These are phyloP conservation scores for Dendrobium officinale DNA, from an alignment of 106 monocot species.

Conservation along the genomic window DNA sequence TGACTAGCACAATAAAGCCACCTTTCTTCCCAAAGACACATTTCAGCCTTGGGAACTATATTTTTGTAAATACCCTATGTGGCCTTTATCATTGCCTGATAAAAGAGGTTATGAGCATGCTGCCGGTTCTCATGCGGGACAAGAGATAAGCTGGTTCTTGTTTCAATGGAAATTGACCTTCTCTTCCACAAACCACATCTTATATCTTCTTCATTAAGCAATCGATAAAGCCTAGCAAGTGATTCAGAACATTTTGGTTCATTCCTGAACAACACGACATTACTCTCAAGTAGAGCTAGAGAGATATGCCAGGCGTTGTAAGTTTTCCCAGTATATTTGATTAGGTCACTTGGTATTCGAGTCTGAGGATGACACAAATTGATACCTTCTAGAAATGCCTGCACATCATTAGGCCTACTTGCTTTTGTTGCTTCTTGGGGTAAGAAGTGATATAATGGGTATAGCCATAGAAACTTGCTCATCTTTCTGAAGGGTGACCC, in stretches of 20 bases:
- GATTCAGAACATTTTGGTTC: slow-evolving; percentile 97
- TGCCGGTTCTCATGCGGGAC: slow-evolving; percentile 99
- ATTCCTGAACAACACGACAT: slow-evolving; percentile 92
- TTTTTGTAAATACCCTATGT: slow-evolving; percentile 98
- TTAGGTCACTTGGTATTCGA: slow-evolving; percentile 97
- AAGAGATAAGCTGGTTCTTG: slow-evolving; percentile 86
- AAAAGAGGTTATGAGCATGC: slow-evolving; percentile 85
- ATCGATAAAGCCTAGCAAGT: slow-evolving; percentile 84
- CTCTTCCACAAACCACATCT: slow-evolving; percentile 97
- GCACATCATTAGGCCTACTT: slow-evolving; percentile 90
- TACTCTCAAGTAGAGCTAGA: slow-evolving; percentile 78
- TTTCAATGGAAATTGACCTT: slow-evolving; percentile 95
- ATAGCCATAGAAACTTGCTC: slow-evolving; percentile 86
- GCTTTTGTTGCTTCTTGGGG: slow-evolving; percentile 90
- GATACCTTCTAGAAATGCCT: slow-evolving; percentile 96
- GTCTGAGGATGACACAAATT: slow-evolving; percentile 98
- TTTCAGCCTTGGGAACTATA: slow-evolving; percentile 89
- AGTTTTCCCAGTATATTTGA: slow-evolving; percentile 95
- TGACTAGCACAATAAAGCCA: slow-evolving; percentile 93
- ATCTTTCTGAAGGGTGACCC: slow-evolving; percentile 95
- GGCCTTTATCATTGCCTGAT: slow-evolving; percentile 97
- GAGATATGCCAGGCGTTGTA: slow-evolving; percentile 98
- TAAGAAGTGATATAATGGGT: slow-evolving; percentile 87
- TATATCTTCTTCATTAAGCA: slow-evolving; percentile 99
- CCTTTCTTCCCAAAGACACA: slow-evolving; percentile 99